phyloP scores from a whole-genome alignment of 2,329 filamentous ascomycete genomes.

The Zymoseptoria ardabiliae region DNA sequence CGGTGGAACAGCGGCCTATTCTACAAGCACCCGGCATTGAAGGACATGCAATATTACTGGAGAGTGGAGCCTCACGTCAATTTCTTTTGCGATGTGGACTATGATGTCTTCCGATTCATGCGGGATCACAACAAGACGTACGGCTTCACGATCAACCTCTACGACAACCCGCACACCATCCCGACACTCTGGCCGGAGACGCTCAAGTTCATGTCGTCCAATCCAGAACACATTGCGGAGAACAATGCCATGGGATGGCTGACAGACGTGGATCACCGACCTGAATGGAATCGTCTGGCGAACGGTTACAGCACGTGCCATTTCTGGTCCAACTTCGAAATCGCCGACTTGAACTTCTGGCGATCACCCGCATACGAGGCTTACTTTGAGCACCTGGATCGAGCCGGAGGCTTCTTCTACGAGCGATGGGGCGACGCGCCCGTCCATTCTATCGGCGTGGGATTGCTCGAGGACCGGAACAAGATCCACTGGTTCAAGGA shows the following conservation, averaged over 20 bases:
- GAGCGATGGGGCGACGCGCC: conserved; percentile 98
- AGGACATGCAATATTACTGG: conserved; percentile 88
- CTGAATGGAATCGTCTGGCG: conserved; percentile 70
- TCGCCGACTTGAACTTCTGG: conserved; percentile 90
- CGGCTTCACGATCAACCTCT: conserved; percentile 95
- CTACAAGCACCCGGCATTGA: conserved; percentile 87
- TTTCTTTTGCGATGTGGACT: conserved; percentile 98
- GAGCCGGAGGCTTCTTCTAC: conserved; percentile 95
- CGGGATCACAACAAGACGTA: conserved; percentile 98
- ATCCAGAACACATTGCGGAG: conserved; percentile 70
- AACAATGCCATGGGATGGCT: conserved; percentile 88
- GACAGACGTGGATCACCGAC: conserved; percentile 66
- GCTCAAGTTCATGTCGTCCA: conserved; percentile 69
- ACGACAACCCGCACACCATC: conserved; percentile 82
- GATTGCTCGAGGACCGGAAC: conserved; percentile 81
- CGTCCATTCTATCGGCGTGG: conserved; percentile 88
- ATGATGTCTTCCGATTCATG: conserved; percentile 98
- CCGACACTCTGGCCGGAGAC: conserved; percentile 94
- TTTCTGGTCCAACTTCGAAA: conserved; percentile 99
- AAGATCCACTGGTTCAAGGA: conserved; percentile 96
- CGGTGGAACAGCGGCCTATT: conserved; percentile 98
- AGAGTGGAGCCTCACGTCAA: conserved; percentile 97
- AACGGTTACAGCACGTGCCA: conserved; percentile 97
- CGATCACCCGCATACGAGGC: conserved; percentile 82
- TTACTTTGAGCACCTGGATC: conserved; percentile 92